Percentiles rank a stretch among this genome's conserved stretches.
phyloP scores from a whole-genome alignment of 352 stramenopile species.

The Globisporangium sylvaticum region DNA sequence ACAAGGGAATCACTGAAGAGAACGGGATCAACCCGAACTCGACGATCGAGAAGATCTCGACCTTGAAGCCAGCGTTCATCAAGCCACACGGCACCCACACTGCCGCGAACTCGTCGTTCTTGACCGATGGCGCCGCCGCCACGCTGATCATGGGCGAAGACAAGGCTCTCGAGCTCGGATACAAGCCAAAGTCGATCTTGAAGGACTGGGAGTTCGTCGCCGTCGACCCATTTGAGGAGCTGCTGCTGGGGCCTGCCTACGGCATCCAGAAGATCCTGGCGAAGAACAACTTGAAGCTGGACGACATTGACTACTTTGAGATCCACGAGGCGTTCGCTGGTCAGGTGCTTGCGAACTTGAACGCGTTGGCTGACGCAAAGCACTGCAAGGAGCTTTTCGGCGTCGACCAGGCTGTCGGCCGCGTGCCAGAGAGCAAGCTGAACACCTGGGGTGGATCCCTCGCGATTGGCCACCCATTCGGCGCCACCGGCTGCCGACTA shows the following conservation, averaged over 20 bases:
- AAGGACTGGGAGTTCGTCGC: slow-evolving; percentile 96
- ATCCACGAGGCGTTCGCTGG: slow-evolving; percentile 99
- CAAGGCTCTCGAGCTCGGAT: slow-evolving; percentile 94
- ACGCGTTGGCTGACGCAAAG: slow-evolving; percentile 91
- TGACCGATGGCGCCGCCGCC: slow-evolving; percentile 96
- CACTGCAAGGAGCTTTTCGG: slow-evolving; percentile 95
- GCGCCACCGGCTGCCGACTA: slow-evolving; percentile 93
- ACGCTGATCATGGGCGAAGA: slow-evolving; percentile 97
- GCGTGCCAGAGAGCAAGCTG: slow-evolving; percentile 92
- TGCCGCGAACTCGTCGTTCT: slow-evolving; percentile 96
- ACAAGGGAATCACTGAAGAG: slow-evolving; percentile 94
- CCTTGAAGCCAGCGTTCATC: slow-evolving; percentile 97
- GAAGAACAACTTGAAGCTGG: slow-evolving; percentile 84
- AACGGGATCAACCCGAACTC: slow-evolving; percentile 97
- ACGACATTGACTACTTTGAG: slow-evolving; percentile 98
- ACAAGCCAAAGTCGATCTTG: slow-evolving; percentile 93
- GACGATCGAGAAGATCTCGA: slow-evolving; percentile 93
- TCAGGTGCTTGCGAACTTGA: slow-evolving; percentile 97
- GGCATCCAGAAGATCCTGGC: slow-evolving; percentile 84
- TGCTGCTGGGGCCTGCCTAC: slow-evolving; percentile 95
- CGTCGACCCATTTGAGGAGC: slow-evolving; percentile 94
- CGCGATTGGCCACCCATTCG: slow-evolving; percentile 96
- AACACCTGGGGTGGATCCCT: slow-evolving; percentile 98
- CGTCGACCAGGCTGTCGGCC: slow-evolving; percentile 86
- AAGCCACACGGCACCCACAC: slow-evolving; percentile 98